Percentiles rank a stretch among this genome's conserved stretches.
phyloP scores from a whole-genome alignment of 495 filamentous ascomycete species.

The Penicillium simplicissimum region DNA sequence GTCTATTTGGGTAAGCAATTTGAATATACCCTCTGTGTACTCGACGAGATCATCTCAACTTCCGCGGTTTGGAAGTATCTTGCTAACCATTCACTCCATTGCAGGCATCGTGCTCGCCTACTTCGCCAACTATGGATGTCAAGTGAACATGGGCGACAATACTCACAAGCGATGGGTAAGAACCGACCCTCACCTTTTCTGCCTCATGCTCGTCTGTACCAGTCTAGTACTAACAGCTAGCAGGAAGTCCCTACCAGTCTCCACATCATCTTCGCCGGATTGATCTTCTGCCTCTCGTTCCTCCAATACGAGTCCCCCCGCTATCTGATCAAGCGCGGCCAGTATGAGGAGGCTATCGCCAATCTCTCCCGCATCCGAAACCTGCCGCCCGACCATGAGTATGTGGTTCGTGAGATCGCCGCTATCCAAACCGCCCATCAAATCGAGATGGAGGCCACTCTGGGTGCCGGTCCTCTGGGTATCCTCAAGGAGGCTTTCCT shows the following conservation, averaged over 20 bases:
- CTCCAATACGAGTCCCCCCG: conserved; percentile 66
- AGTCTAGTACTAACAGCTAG: conserved; percentile 28
- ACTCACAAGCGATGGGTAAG: conserved; percentile 60
- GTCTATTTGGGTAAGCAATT: conserved; percentile 38
- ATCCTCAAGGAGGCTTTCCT: conserved; percentile 61
- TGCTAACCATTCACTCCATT: neutral
- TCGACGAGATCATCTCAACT: neutral
- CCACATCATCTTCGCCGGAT: conserved; percentile 70
- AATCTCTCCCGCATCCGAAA: conserved; percentile 42
- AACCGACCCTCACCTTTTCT: neutral
- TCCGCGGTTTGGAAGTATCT: neutral
- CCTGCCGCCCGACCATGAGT: conserved; percentile 46
- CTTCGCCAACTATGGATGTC: conserved; percentile 54
- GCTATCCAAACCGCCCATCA: conserved; percentile 66
- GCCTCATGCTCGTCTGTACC: neutral
- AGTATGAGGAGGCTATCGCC: conserved; percentile 53
- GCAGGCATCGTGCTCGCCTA: conserved; percentile 49
- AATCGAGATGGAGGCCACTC: conserved; percentile 65
- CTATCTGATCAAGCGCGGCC: conserved; percentile 57
- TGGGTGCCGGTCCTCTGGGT: conserved; percentile 54
- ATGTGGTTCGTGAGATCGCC: conserved; percentile 58
- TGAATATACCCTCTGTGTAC: neutral
- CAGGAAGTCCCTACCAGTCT: conserved; percentile 66
- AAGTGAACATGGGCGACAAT: conserved; percentile 57
- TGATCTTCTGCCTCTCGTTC: conserved; percentile 66